Base-by-base conservation (phyloP, 176 grass and related monocot species). In the Miscanthus lutarioriparius region DNA sequence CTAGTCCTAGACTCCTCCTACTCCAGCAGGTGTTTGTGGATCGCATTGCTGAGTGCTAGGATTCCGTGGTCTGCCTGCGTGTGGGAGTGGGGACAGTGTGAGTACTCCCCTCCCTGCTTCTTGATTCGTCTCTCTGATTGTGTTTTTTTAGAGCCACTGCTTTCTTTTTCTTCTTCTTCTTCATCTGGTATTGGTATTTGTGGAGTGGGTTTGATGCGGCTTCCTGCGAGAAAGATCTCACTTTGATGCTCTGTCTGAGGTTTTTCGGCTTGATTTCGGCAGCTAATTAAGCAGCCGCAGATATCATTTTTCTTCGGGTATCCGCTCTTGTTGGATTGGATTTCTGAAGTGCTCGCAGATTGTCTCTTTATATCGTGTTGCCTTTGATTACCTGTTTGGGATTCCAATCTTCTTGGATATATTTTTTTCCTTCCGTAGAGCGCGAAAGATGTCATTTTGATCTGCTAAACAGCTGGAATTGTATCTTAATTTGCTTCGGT, bases 391-490 rank as follows among this genome's bases (percentile, higher is more conserved):
- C 39, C 32, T 19, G 72, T 47, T 58, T 11, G 38, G 43, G 33
- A 3, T 84, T 80, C 53, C 41, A 40, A 63, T 41, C 25, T 58
- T 74, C 70, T 20, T 2, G 45, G 45, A 35, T 84, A n/a, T 56
- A 36, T 17, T 33, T 48, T 8, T 64, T 64, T 22, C 66, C 38
- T 14, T 66, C 44, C 66, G 30, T 92, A 28, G 59, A 67, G 43
- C 59, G 35, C 59, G 69, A 86, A 84, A 92, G 87, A 95, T 92
- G 81, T 36, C 71, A 33, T 71, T 87, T 75, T 85, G 87, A 71
- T 91, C n/a, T 76, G 84, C 30, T 75, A 81, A 74, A 58, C 83
- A 53, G 70, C 80, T 72, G 70, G 38, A 68, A 63, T 71, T 79
- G 75, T 75, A 68, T 82, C 75, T 81, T 33, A 80, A 66, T 77